These are phyloP conservation scores for Phanerochaete sordida DNA, from an alignment of 768 basidiomycete genomes.

Conservation along the genomic window DNA sequence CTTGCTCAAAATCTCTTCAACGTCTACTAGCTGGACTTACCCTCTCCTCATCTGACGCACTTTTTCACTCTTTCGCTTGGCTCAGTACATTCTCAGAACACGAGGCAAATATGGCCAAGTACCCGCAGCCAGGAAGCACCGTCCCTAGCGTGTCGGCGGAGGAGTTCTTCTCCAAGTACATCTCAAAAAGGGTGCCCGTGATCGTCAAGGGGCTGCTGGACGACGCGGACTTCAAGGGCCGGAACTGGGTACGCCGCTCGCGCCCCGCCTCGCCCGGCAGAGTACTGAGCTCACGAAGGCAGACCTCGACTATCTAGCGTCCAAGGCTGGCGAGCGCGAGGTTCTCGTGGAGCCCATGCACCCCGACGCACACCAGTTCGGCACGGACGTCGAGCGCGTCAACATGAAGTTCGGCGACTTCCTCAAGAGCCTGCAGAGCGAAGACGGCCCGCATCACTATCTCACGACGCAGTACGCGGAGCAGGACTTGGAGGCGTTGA, in stretches of 20 bases:
- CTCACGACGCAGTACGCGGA: constrained; percentile 30
- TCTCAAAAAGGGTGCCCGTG: constrained; percentile 23
- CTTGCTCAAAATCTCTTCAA: too few relatives aligned
- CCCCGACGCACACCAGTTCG: constrained; percentile 22
- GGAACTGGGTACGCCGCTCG: constrained; percentile 20
- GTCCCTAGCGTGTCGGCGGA: constrained; percentile 11
- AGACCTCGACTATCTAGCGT: constrained; percentile 21
- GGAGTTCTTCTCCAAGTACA: constrained; percentile 21
- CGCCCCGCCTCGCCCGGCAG: background rate
- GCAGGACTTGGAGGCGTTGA: constrained; percentile 18
- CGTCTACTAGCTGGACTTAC: too few relatives aligned
- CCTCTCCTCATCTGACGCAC: too few relatives aligned
- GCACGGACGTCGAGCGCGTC: constrained; percentile 25
- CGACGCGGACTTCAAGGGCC: constrained; percentile 22
- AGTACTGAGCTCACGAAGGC: constrained; percentile 12
- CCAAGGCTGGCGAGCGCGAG: constrained; percentile 20
- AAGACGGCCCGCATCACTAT: constrained; percentile 20
- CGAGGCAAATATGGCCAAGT: background rate
- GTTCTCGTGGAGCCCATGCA: constrained; percentile 28
- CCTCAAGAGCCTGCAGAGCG: constrained; percentile 12
- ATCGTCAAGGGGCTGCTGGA: constrained; percentile 23
- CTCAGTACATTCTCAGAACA: background rate
- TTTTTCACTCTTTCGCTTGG: too few relatives aligned
- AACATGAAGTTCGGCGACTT: constrained; percentile 24
- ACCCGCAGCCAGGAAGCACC: constrained; percentile 13